These are phyloP conservation scores for Leccinum pachyderme DNA, from an alignment of 1,284 basidiomycete species.

Conservation along the genomic window DNA sequence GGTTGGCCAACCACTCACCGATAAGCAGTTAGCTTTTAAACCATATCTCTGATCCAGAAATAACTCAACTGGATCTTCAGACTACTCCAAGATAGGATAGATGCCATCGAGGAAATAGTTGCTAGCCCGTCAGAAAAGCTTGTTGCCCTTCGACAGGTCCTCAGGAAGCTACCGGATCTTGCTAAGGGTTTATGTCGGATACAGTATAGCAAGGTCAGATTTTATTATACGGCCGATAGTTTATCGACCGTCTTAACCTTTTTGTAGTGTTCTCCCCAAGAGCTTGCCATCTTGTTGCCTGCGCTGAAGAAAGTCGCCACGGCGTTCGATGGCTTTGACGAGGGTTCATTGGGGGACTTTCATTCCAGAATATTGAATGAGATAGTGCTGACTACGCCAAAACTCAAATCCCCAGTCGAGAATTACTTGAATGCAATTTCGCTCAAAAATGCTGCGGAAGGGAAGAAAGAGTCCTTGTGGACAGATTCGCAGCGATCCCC, in stretches of 20 bases:
- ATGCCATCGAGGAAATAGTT: slow-evolving; percentile 84
- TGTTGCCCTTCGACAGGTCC: slow-evolving; percentile 64
- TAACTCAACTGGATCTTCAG: slow-evolving; percentile 39
- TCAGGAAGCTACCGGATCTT: slow-evolving; percentile 84
- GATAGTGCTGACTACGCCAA: slow-evolving; percentile 69
- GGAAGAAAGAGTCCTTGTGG: slow-evolving; percentile 77
- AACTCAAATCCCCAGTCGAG: slow-evolving; percentile 55
- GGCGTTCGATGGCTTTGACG: slow-evolving; percentile 56
- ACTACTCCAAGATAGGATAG: slow-evolving; percentile 69
- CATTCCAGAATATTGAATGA: slow-evolving; percentile 68
- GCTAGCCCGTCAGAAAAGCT: slow-evolving; percentile 54
- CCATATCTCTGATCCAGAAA: background rate
- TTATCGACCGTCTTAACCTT: background rate
- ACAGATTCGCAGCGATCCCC: slow-evolving; percentile 70
- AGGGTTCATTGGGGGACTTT: slow-evolving; percentile 52
- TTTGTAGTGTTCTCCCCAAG: slow-evolving; percentile 76
- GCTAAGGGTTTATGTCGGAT: slow-evolving; percentile 86
- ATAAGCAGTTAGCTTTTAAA: slow-evolving; percentile 54
- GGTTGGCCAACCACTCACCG: slow-evolving; percentile 84
- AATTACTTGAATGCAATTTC: slow-evolving; percentile 61
- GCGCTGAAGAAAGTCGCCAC: slow-evolving; percentile 74
- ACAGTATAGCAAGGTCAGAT: slow-evolving; percentile 81
- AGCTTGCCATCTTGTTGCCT: slow-evolving; percentile 75
- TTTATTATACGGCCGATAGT: background rate
- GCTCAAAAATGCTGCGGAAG: slow-evolving; percentile 64